phyloP scores from a whole-genome alignment of 2,329 filamentous ascomycete genomes.

The Scytalidium sp. region DNA sequence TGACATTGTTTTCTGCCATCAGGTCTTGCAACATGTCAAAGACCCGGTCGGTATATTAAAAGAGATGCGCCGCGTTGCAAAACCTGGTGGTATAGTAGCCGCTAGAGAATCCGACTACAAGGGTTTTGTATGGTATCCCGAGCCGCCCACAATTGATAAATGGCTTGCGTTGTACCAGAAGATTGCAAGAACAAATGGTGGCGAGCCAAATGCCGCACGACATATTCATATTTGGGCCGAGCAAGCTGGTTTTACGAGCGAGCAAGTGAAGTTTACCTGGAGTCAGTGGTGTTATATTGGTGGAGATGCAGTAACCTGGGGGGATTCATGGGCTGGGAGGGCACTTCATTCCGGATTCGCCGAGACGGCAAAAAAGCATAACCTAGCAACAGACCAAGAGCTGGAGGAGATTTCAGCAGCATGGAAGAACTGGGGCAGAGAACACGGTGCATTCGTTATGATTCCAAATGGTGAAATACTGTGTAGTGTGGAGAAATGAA shows the following conservation, averaged over 20 bases:
- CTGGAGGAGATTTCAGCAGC: slow-evolving; percentile 29
- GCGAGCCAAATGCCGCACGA: slow-evolving; percentile 8
- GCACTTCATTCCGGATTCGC: slow-evolving; percentile 26
- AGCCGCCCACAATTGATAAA: slow-evolving; percentile 10
- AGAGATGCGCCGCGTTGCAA: slow-evolving; percentile 53
- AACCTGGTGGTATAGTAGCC: slow-evolving; percentile 50
- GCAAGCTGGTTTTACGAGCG: slow-evolving; percentile 11
- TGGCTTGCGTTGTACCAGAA: slow-evolving; percentile 6
- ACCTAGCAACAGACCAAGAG: slow-evolving; percentile 27
- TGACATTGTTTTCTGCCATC: slow-evolving; percentile 58
- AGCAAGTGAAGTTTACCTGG: slow-evolving; percentile 7
- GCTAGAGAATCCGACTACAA: slow-evolving; percentile 32
- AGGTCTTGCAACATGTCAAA: slow-evolving; percentile 54
- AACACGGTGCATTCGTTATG: slow-evolving; percentile 33
- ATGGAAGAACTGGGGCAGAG: slow-evolving; percentile 31
- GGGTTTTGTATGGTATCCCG: slow-evolving; percentile 12
- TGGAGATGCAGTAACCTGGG: slow-evolving; percentile 7
- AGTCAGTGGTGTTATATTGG: slow-evolving; percentile 11
- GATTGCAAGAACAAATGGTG: slow-evolving; percentile 8
- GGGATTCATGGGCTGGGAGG: slow-evolving; percentile 20
- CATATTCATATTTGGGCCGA: slow-evolving; percentile 10
- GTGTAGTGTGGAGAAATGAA: slow-evolving; percentile 23
- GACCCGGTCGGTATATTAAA: slow-evolving; percentile 46
- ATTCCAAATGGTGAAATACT: slow-evolving; percentile 35
- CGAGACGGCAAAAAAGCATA: slow-evolving; percentile 25